phyloP scores from a whole-genome alignment of 23 red algal genomes.

The Gracilaria domingensis region DNA sequence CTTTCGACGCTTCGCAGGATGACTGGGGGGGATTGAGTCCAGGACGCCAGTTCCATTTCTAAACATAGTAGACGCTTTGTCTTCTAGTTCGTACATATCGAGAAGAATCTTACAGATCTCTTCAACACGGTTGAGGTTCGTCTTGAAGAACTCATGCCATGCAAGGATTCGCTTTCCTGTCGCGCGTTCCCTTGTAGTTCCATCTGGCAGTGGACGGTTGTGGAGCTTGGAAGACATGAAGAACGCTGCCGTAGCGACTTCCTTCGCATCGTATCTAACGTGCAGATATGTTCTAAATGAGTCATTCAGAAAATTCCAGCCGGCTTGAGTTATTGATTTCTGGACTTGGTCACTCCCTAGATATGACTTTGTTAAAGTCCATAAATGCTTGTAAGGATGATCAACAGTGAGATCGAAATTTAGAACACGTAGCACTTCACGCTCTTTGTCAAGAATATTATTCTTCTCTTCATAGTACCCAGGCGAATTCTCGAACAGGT shows the following conservation, averaged over 20 bases:
- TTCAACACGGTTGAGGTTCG: slow-evolving; percentile 67
- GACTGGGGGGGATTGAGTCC: slow-evolving; percentile 39
- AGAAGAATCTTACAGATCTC: slow-evolving; percentile 78
- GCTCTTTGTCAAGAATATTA: slow-evolving; percentile 75
- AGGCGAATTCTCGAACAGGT: slow-evolving; percentile 70
- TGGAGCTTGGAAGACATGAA: slow-evolving; percentile 79
- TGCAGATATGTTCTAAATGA: slow-evolving; percentile 84
- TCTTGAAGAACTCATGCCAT: slow-evolving; percentile 83
- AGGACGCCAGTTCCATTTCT: slow-evolving; percentile 43
- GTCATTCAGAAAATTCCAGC: slow-evolving; percentile 92
- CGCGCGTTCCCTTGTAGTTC: slow-evolving; percentile 52
- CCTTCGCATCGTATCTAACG: slow-evolving; percentile 76
- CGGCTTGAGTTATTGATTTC: slow-evolving; percentile 80
- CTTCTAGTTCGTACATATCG: slow-evolving; percentile 73
- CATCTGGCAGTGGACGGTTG: slow-evolving; percentile 68
- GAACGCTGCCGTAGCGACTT: slow-evolving; percentile 83
- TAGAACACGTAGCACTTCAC: slow-evolving; percentile 84
- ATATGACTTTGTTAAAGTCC: slow-evolving; percentile 73
- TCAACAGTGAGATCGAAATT: slow-evolving; percentile 92
- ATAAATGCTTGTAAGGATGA: slow-evolving; percentile 84
- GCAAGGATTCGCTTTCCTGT: slow-evolving; percentile 64
- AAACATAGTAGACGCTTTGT: slow-evolving; percentile 17
- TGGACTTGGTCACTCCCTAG: slow-evolving; percentile 56
- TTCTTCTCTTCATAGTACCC: slow-evolving; percentile 87
- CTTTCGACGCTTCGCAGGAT: slow-evolving; percentile 60